Evolutionary conservation across 139 green algal species (phyloP).

Genomic region (Coelastrella sp.): DNA sequence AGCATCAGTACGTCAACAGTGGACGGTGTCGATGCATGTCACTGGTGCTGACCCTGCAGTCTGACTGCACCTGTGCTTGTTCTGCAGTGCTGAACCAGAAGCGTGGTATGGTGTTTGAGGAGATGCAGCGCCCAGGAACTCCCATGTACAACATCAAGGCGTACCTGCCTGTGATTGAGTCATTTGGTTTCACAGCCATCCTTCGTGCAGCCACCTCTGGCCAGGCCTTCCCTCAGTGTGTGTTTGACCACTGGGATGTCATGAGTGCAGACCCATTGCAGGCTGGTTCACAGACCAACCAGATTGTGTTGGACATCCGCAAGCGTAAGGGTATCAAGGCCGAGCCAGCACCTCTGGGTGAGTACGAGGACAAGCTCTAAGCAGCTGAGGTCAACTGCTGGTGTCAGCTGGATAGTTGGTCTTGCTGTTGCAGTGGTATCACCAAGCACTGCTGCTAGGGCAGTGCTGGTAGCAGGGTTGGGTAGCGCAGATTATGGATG

Average conservation of each 20-base stretch:
- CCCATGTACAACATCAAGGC: constrained; percentile 99
- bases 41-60: not conserved
- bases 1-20: no score
- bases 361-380: constrained; percentile 86
- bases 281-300: constrained; percentile 76
- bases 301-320: constrained; percentile 89
- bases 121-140: constrained; percentile 96
- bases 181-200: constrained; percentile 97
- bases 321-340: constrained; percentile 98
- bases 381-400: not conserved
- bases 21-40: no score
- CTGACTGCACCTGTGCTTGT: not conserved
- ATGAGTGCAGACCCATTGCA: constrained; percentile 87
- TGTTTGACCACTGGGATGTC: constrained; percentile 99
- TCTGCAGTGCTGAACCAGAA: constrained; percentile 97
- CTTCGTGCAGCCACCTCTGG: constrained; percentile 95
- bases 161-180: constrained; percentile 97
- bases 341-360: constrained; percentile 76
- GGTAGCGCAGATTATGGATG: not conserved
- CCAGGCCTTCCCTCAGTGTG: constrained; percentile 97
- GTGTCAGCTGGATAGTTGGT: not conserved
- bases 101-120: constrained; percentile 99
- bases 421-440: not conserved
- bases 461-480: not conserved
- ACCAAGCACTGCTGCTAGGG: not conserved